These are phyloP conservation scores for Rhizopus arrhizus DNA, from an alignment of 371 early-diverging fungal species.

Conservation along the genomic window DNA sequence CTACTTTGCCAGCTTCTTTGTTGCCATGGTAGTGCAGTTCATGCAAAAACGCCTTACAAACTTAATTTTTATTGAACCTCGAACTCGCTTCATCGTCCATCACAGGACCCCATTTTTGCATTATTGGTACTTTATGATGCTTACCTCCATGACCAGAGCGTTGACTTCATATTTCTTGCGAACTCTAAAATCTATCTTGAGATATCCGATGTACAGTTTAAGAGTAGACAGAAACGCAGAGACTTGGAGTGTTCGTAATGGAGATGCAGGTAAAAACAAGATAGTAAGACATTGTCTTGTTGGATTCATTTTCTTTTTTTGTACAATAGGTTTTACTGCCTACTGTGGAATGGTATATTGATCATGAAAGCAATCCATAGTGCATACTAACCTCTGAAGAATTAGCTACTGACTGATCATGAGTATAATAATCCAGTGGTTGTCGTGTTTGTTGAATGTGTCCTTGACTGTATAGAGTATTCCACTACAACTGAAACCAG, in stretches of 20 bases:
- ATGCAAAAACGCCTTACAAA: constrained; percentile 48
- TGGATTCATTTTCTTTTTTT: background rate
- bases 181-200: constrained; percentile 38
- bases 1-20: constrained; percentile 50
- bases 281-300: background rate
- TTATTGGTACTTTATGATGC: constrained; percentile 58
- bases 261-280: constrained; percentile 44
- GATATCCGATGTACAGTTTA: constrained; percentile 51
- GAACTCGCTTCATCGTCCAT: constrained; percentile 36
- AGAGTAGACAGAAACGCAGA: constrained; percentile 56
- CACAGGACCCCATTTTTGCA: constrained; percentile 48
- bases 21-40: constrained; percentile 47
- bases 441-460: constrained; percentile 41
- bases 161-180: constrained; percentile 54
- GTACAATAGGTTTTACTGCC: constrained; percentile 38
- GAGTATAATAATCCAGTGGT: constrained; percentile 52
- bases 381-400: background rate
- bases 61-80: constrained; percentile 40
- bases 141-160: constrained; percentile 53
- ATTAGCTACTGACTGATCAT: constrained; percentile 47
- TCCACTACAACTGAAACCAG: background rate
- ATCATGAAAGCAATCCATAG: background rate
- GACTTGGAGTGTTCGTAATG: constrained; percentile 57
- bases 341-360: constrained; percentile 54
- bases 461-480: constrained; percentile 21